Evolutionary conservation across 768 basidiomycete species (phyloP), one percentile per base, ranked within the genome.

Genomic region (Lactifluus subvellereus): DNA sequence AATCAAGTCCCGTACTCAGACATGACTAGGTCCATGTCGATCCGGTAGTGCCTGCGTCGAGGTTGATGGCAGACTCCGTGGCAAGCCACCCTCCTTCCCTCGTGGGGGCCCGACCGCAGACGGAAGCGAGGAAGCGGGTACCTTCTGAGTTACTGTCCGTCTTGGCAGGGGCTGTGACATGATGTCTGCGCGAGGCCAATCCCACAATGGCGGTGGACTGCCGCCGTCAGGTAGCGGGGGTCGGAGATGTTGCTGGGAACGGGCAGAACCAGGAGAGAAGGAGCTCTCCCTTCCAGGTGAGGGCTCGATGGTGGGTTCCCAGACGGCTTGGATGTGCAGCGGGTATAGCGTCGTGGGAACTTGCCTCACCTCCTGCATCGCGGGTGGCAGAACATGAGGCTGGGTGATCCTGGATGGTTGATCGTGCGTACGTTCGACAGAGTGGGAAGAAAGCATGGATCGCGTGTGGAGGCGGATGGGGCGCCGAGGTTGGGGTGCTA

Each of bases 161-260:
- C 27, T 62, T 11, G 57, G 42, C 9, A 50, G 30, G 1, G 64
- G 60, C n/a, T 38, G 60, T 18, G 57, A 57, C 60, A 67, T 67
- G 54, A 67, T 67, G 45, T 67, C 66, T 16, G 55, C 38, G 42
- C 66, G 66, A 10, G 66, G 66, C 66, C 66, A 67, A 35, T 67
- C 54, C 40, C 58, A 57, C 33, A 67, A 60, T n/a, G 66, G 66
- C 1, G 49, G 54, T 20, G 66, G 60, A 3, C 22, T 16, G 42
- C 47, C 54, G n/a, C 49, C 37, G 38, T 35, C 54, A 4, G 30
- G 11, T 6, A 35, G 16, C 2, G 57, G 33, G 7, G 10, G 54
- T 42, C 33, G 42, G 20, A 6, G 43, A 30, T 38, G 18, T 27
- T 33, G 51, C 18, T 50, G 60, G 14, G 56, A 18, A 37, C 11